These are phyloP conservation scores for Elsinoe fawcettii DNA, from an alignment of 2,329 filamentous ascomycete species.

Conservation along the genomic window DNA sequence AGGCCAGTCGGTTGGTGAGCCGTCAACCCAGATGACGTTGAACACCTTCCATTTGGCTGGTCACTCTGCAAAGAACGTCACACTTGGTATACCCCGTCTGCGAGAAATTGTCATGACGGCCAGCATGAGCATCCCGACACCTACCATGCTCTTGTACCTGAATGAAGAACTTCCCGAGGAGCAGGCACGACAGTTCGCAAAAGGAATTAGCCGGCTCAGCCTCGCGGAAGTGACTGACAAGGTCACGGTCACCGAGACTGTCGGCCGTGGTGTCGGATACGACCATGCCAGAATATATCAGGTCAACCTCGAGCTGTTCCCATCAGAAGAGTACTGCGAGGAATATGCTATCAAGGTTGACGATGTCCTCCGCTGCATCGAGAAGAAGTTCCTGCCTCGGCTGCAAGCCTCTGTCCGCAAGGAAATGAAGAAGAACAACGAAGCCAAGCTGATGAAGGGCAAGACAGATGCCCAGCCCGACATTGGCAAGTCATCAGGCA, in stretches of 20 bases:
- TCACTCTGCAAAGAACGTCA: constrained; percentile 97
- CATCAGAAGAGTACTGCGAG: constrained; percentile 69
- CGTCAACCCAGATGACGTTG: constrained; percentile 97
- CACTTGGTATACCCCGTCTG: constrained; percentile 91
- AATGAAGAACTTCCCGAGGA: constrained; percentile 62
- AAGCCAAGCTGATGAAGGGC: constrained; percentile 47
- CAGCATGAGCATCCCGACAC: constrained; percentile 79
- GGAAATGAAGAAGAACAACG: constrained; percentile 71
- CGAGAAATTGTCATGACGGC: constrained; percentile 99
- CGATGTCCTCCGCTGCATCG: constrained; percentile 74
- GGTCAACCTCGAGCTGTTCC: constrained; percentile 75
- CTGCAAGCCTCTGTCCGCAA: constrained; percentile 63
- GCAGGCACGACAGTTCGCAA: constrained; percentile 73
- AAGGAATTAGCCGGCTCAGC: constrained; percentile 80
- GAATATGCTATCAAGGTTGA: constrained; percentile 75
- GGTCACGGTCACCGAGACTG: constrained; percentile 69
- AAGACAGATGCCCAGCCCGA: constrained; percentile 62
- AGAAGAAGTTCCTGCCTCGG: constrained; percentile 66
- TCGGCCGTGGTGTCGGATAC: constrained; percentile 62
- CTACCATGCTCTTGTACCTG: constrained; percentile 76
- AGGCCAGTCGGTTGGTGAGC: constrained; percentile 92
- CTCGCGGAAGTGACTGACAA: constrained; percentile 78
- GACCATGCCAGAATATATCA: constrained; percentile 76
- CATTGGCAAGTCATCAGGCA: constrained; percentile 57
- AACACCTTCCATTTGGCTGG: constrained; percentile 99